Conservation (phyloP, 805 yeast genomes). For the Cephaloascus albidus region DNA sequence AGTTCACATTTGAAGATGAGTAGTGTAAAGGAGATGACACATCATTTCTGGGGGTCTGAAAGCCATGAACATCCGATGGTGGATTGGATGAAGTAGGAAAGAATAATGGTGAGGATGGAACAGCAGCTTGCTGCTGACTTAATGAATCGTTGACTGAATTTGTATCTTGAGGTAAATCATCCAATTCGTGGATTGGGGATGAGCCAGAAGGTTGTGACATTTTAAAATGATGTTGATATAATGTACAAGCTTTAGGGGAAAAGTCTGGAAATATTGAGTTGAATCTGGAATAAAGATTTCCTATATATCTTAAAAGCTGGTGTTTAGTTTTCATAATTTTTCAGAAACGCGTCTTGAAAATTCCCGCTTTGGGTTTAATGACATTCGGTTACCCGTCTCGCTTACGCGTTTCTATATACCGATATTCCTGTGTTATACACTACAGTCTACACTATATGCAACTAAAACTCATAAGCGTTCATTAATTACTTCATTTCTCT, state of each 20-base stretch:
- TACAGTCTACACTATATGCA: too few relatives aligned
- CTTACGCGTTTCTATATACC: too few relatives aligned
- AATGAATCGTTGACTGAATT: slow-evolving; percentile 23
- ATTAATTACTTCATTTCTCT: too few relatives aligned
- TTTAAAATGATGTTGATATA: too few relatives aligned
- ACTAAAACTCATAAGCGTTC: too few relatives aligned
- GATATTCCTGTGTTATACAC: too few relatives aligned
- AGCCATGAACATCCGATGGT: slow-evolving; percentile 17
- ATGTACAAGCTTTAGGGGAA: too few relatives aligned
- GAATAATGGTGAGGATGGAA: slow-evolving; percentile 51
- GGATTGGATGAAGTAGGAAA: slow-evolving; percentile 37
- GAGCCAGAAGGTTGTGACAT: slow-evolving; percentile 11
- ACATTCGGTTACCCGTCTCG: not conserved
- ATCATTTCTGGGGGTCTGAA: slow-evolving; percentile 15
- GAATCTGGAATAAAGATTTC: too few relatives aligned
- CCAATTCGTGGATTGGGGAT: slow-evolving; percentile 27
- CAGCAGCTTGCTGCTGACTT: slow-evolving; percentile 22
- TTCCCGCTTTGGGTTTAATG: not conserved
- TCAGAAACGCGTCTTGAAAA: slow-evolving; percentile 1
- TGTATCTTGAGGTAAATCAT: slow-evolving; percentile 17
- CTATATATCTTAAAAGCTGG: too few relatives aligned
- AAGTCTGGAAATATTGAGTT: too few relatives aligned
- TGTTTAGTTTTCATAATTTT: too few relatives aligned
- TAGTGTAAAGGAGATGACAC: slow-evolving; percentile 43
- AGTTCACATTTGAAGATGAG: slow-evolving; percentile 29